Conservation (phyloP, 2,329 filamentous ascomycete genomes). For the Blumeriella jaapii region DNA sequence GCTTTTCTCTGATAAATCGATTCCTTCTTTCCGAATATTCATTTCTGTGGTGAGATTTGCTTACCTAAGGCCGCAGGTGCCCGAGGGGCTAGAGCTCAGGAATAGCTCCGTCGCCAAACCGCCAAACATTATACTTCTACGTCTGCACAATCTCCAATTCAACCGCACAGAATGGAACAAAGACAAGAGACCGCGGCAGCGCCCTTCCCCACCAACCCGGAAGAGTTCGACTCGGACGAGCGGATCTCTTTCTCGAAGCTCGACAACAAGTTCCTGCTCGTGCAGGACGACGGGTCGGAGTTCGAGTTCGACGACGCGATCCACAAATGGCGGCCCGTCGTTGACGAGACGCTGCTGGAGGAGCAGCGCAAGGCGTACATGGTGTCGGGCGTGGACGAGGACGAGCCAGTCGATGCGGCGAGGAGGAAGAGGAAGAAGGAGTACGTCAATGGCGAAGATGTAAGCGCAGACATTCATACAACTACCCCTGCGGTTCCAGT, state of each 20-base stretch:
- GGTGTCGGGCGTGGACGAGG: constrained; percentile 46
- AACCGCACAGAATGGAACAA: too few relatives aligned
- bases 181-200: constrained; percentile 10
- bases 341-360: constrained; percentile 48
- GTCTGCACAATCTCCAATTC: too few relatives aligned
- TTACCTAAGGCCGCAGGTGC: too few relatives aligned
- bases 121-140: too few relatives aligned
- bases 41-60: too few relatives aligned
- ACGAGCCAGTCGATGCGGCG: constrained; percentile 35
- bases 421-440: constrained; percentile 41
- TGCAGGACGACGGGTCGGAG: constrained; percentile 74
- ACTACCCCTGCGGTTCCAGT: too few relatives aligned
- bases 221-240: constrained; percentile 58
- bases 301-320: constrained; percentile 66
- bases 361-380: constrained; percentile 51
- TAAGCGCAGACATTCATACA: too few relatives aligned
- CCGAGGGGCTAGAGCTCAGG: too few relatives aligned
- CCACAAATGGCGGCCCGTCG: constrained; percentile 64
- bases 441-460: constrained; percentile 37
- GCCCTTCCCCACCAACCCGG: constrained; percentile 23
- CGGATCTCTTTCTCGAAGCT: constrained; percentile 81
- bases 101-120: too few relatives aligned
- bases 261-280: constrained; percentile 71
- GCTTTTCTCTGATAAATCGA: too few relatives aligned
- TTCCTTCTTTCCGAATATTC: too few relatives aligned